phyloP scores from a whole-genome alignment of 2,329 filamentous ascomycete species.

The Diaporthe sp. region DNA sequence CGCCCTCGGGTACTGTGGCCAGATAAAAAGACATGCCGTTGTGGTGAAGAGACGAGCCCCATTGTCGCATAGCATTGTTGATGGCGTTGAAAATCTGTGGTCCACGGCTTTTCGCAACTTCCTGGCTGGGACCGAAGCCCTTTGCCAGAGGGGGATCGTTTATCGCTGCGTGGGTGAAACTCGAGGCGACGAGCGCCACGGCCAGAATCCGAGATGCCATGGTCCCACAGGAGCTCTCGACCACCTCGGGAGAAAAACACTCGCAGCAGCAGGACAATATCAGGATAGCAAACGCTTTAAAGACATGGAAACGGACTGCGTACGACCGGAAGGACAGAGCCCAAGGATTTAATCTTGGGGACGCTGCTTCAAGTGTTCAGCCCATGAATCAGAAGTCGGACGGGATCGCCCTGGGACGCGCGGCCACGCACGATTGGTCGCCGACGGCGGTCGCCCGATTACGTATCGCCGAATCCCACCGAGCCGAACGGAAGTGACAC shows the following conservation, averaged over 20 bases:
- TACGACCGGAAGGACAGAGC: too few species aligned
- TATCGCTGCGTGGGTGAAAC: conserved; percentile 21
- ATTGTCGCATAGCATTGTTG: conserved; percentile 80
- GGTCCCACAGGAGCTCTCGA: not conserved
- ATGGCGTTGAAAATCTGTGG: conserved; percentile 80
- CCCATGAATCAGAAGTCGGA: conserved; percentile 17
- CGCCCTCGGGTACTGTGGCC: conserved; percentile 74
- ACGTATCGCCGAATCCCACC: conserved; percentile 27
- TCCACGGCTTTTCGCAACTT: conserved; percentile 64
- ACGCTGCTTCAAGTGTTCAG: not conserved
- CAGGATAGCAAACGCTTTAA: not conserved
- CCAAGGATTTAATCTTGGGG: not conserved
- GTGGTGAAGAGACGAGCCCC: conserved; percentile 79
- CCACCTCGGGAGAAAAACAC: not conserved
- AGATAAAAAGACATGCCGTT: conserved; percentile 83
- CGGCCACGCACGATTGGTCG: conserved; percentile 24
- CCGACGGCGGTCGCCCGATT: not conserved
- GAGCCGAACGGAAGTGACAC: not conserved
- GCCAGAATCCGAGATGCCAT: conserved; percentile 37
- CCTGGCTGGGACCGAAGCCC: conserved; percentile 54
- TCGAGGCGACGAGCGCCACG: conserved; percentile 32
- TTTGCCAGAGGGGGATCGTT: conserved; percentile 3
- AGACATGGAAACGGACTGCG: not conserved
- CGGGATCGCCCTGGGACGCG: conserved; percentile 26
- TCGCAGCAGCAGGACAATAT: not conserved